phyloP scores from a whole-genome alignment of 192 early-diverging fungal species.

The Chytriomyces sp. region DNA sequence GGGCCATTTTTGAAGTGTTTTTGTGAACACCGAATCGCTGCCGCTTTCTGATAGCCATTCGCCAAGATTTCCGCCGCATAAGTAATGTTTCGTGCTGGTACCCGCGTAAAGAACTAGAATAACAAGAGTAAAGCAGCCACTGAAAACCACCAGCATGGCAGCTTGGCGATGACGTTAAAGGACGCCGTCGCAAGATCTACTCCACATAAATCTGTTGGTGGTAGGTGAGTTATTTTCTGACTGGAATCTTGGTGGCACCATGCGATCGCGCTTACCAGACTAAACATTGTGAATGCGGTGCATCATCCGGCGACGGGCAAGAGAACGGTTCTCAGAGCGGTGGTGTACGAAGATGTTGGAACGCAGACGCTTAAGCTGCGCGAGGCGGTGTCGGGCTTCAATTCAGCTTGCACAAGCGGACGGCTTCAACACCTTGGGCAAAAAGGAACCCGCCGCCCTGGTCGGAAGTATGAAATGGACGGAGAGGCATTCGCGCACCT shows the following conservation, averaged over 20 bases:
- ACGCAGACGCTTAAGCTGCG: conserved; percentile 41
- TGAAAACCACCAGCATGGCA: conserved; percentile 43
- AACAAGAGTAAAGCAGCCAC: neutral
- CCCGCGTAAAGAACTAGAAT: neutral
- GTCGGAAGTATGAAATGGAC: conserved; percentile 78
- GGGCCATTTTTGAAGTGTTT: neutral
- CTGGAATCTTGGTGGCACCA: too few relatives aligned
- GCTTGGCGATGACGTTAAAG: conserved; percentile 82
- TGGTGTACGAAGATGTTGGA: conserved; percentile 55
- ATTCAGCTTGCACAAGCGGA: conserved; percentile 82
- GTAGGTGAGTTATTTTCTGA: too few relatives aligned
- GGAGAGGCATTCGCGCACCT: conserved; percentile 51
- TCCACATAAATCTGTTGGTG: conserved; percentile 75
- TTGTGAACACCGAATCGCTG: neutral
- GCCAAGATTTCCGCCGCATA: neutral
- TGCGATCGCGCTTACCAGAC: too few relatives aligned
- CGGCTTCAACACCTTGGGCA: conserved; percentile 84
- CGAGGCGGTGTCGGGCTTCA: conserved; percentile 65
- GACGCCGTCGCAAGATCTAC: conserved; percentile 74
- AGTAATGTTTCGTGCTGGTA: neutral
- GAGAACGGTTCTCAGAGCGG: conserved; percentile 69
- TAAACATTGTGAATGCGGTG: conserved; percentile 25
- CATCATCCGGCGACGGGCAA: conserved; percentile 83
- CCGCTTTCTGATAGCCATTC: neutral
- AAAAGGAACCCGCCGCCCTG: conserved; percentile 66